Evolutionary conservation across 805 yeast genomes (phyloP), one percentile per base, ranked within the genome.

Genomic region (Spathaspora arborariae): DNA sequence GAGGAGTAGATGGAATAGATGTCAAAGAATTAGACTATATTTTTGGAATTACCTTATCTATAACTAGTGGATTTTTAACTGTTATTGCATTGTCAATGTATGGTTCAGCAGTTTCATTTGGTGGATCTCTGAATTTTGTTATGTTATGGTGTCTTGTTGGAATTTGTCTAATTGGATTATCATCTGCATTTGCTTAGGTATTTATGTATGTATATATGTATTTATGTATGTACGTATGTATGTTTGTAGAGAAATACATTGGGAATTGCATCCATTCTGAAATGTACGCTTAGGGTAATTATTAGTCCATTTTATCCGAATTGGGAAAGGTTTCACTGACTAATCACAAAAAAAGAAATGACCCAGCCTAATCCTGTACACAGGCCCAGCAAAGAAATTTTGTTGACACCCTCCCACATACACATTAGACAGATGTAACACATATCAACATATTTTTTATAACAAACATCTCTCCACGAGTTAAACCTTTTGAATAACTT

Each of bases 31-130:
- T 73, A 27, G 58, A 74, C 51, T 59, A 67, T 37, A 60, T 80
- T 2, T 82, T 85, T 62, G 95, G 91, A 0, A 50, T 77, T 0
- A 67, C 89, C 11, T 74, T 92, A 59, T 78, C 86, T 3, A 59
- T 84, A 3, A 90, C 97, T 0, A 77, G 92, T 26, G 97, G 98
- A 0, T 91, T 91, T 58, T 71, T 91, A 55, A 72, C 84, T 0
- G 85, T 85, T n/a, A 84, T 91, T 41, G 85, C 90, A 0, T 66
- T 89, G 39, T 91, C 90, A 54, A 87, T 91, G 95, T 83, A 87
- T 58, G 86, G 90, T 9, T 80, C 91, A 16, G 88, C 95, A 0
- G 78, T 88, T 24, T 77, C 83, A 0, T 88, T 88, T 61, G 90
- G 94, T 27, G 95, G 91, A 6, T 70, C 79, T 21, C 85, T 84